A percentile compares a stretch with the other conserved stretches of the same genome.
Evolutionary conservation across 768 basidiomycete species (phyloP).

Genomic region (Tephrocybe sp.): DNA sequence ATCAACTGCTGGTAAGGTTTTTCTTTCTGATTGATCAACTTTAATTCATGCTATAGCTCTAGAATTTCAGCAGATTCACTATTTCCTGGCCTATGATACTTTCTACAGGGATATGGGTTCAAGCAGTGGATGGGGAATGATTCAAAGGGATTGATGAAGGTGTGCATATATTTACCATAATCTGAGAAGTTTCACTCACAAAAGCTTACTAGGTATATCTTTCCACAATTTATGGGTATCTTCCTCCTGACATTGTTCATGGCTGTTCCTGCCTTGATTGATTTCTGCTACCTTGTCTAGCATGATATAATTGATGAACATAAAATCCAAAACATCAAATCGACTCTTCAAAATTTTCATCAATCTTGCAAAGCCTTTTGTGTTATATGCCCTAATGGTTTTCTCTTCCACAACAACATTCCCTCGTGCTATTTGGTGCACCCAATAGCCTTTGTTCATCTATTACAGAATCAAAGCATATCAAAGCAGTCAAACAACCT

Average conservation of each 20-base stretch:
- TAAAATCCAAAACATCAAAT: neutral
- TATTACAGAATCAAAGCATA: no score
- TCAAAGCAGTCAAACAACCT: no score
- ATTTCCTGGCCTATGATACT: neutral
- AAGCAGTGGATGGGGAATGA: slow-evolving; percentile 1
- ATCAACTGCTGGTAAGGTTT: no score
- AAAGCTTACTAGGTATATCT: neutral
- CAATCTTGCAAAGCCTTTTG: neutral
- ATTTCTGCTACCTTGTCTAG: slow-evolving; percentile 3
- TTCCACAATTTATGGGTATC: neutral
- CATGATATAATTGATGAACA: neutral
- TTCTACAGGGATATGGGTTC: neutral
- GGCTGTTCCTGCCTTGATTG: neutral
- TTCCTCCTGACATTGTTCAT: neutral
- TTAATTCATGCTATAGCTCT: no score
- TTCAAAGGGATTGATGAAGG: slow-evolving; percentile 2
- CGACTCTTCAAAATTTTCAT: neutral
- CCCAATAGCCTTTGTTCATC: no score
- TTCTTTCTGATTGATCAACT: neutral
- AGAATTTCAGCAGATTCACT: neutral
- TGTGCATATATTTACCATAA: neutral
- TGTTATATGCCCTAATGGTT: no score
- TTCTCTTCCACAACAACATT: no score
- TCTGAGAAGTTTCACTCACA: neutral
- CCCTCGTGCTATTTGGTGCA: no score